Percentiles rank a stretch among this genome's conserved stretches.
Evolutionary conservation across 169 alveolate genomes (phyloP).

Genomic region (Plasmodium knowlesi): DNA sequence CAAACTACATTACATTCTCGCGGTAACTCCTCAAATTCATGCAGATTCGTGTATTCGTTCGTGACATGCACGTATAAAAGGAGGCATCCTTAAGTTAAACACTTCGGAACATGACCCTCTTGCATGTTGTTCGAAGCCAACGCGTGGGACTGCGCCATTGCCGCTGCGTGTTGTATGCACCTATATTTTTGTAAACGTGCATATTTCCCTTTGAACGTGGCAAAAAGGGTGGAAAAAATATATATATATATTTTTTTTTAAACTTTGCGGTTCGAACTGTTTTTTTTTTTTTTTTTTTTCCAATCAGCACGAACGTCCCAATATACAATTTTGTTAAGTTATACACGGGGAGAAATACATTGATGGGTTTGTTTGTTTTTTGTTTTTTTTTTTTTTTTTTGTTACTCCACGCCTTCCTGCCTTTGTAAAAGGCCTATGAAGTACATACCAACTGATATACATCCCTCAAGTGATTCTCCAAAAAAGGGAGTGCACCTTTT

Average conservation of each 20-base stretch:
- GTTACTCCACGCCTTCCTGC: background rate
- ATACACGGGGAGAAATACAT: background rate
- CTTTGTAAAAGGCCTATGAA: background rate
- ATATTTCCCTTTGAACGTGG: background rate
- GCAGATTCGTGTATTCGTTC: background rate
- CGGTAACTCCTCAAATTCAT: background rate
- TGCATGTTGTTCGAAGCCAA: background rate
- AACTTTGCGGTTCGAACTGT: background rate
- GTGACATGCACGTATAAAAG: background rate
- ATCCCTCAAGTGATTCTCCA: background rate
- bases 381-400: background rate
- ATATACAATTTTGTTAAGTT: background rate
- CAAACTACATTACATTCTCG: background rate
- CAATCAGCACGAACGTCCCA: background rate
- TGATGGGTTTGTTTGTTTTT: background rate
- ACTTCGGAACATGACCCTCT: background rate
- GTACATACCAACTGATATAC: background rate
- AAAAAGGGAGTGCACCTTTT: background rate
- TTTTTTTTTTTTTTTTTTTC: no score
- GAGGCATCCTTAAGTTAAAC: background rate
- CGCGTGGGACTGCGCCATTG: background rate
- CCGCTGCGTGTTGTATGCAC: background rate
- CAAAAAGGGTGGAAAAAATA: background rate
- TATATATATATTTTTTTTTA: no score
- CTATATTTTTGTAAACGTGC: background rate